Base-by-base conservation (phyloP, 1,284 basidiomycete genomes). In the Phellopilus nigrolimitatus region DNA sequence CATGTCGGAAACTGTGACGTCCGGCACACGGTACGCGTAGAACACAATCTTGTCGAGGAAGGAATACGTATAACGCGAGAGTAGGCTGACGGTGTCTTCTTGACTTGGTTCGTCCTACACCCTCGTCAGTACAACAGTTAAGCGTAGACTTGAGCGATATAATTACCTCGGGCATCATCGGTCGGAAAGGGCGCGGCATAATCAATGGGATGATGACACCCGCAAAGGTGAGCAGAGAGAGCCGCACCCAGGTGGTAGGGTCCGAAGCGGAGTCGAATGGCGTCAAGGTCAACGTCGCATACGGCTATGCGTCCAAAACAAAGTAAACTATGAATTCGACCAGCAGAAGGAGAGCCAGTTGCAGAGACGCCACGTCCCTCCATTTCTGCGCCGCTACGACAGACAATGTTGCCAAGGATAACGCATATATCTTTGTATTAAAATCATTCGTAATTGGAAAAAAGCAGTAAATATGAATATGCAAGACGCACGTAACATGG, bases 231-330 rank as follows among this genome's bases (percentile, higher is more conserved):
- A 79, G 66, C 17, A 79, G 9, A 60, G 68, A 47, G 62, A 69
- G 47, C 53, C 69, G 68, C 1, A 56, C 51, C 70, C 69, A 72
- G 4, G 72, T 58, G 17, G 69, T 30, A 15, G 58, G 45, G 13
- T 69, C 68, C 36, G 70, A 67, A 2, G 60, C 49, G n/a, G 60
- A 55, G 56, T 82, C 78, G 1, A 65, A 58, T 0, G 76, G 73
- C 3, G 40, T 43, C 6, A 71, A 62, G 31, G 67, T 62, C 56
- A 63, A 72, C 0, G 76, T 77, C 21, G 70, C 59, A 5, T 77
- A 57, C 1, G 79, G 79, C 62, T 69, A 74, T 19, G 80, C 56
- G 59, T 82, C 75, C 39, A 78, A 71, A 56, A 76, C 78, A 8
- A 65, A 63, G 59, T 72, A 80, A 0, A 79, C 64, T 2, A 48